Percentiles rank a stretch among this genome's conserved stretches.
Conservation (phyloP, 148 eudicot species). For the Dysphania ambrosioides region DNA sequence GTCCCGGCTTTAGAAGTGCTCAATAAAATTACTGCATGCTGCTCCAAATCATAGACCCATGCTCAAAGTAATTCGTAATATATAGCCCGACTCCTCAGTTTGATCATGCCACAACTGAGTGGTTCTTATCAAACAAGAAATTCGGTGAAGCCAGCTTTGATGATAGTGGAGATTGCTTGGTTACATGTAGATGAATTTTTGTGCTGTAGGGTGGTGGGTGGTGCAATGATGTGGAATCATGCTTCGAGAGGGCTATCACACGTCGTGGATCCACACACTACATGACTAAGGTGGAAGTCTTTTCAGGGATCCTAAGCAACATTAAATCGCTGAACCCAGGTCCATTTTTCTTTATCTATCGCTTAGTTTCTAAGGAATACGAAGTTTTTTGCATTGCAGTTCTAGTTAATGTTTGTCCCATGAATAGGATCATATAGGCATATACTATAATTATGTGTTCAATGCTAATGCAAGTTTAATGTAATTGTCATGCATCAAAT, state of each 20-base stretch:
- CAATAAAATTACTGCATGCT: neutral
- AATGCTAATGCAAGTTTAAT: too few relatives aligned
- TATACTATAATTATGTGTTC: neutral
- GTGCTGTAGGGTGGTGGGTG: constrained; percentile 96
- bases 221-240: constrained; percentile 81
- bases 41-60: neutral
- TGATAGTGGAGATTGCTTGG: neutral
- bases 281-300: constrained; percentile 61
- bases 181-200: neutral
- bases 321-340: constrained; percentile 78
- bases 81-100: too few relatives aligned
- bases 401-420: neutral
- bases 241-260: constrained; percentile 63
- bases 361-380: constrained; percentile 4
- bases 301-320: constrained; percentile 80
- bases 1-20: neutral
- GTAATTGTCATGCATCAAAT: too few relatives aligned
- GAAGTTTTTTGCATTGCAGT: neutral
- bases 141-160: neutral
- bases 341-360: constrained; percentile 10
- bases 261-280: constrained; percentile 78
- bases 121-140: too few relatives aligned
- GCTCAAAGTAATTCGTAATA: neutral
- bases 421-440: neutral
- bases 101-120: neutral